These are phyloP conservation scores for Mortierella antarctica DNA, from an alignment of 192 early-diverging fungal genomes.

Conservation along the genomic window DNA sequence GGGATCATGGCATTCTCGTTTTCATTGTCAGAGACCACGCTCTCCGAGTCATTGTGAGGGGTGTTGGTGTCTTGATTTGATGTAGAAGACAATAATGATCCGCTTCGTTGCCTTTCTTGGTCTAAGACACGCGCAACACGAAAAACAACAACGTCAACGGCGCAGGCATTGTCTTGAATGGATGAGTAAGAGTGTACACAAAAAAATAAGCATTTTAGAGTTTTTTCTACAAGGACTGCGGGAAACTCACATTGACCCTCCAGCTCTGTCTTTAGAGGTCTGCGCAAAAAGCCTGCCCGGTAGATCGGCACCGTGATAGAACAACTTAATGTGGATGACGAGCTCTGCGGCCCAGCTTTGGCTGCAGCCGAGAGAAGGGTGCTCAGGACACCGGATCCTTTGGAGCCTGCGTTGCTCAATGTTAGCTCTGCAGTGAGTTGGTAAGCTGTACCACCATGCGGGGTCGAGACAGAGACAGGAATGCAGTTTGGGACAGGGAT, in stretches of 20 bases:
- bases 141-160: too few relatives aligned
- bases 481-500: conserved; percentile 18
- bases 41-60: neutral
- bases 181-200: too few relatives aligned
- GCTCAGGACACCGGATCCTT: neutral
- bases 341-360: neutral
- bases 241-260: too few relatives aligned
- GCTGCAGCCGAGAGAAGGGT: neutral
- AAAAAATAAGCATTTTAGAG: neutral
- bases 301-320: conserved; percentile 5
- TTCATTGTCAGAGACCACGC: too few relatives aligned
- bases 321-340: neutral
- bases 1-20: conserved; percentile 7
- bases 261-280: neutral
- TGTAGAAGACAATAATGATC: neutral
- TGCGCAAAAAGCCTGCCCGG: neutral
- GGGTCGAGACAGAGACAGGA: conserved; percentile 15
- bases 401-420: neutral
- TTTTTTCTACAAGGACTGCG: neutral
- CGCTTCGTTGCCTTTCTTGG: too few relatives aligned
- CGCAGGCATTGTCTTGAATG: too few relatives aligned
- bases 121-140: too few relatives aligned
- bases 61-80: neutral
- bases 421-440: conserved; percentile 5
- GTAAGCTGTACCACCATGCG: conserved; percentile 21